phyloP scores from a whole-genome alignment of 768 basidiomycete genomes.

The Hemileccinum rubropunctum region DNA sequence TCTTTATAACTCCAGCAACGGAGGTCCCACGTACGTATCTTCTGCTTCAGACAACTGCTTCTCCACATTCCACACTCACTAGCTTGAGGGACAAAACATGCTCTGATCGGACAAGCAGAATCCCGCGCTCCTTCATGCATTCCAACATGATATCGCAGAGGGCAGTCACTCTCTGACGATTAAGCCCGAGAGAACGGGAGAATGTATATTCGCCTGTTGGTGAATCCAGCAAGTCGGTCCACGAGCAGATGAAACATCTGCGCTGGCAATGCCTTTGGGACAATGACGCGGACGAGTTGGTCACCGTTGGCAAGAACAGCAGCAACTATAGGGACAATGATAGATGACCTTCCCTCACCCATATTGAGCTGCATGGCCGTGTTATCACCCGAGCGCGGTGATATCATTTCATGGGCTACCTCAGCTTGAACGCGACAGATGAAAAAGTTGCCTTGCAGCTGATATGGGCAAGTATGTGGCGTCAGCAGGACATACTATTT shows the following conservation, averaged over 20 bases:
- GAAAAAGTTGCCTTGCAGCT: slow-evolving; percentile 47
- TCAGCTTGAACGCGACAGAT: slow-evolving; percentile 41
- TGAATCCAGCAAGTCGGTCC: slow-evolving; percentile 40
- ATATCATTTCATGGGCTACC: slow-evolving; percentile 47
- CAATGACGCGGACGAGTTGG: slow-evolving; percentile 41
- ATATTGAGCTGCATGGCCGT: slow-evolving; percentile 45
- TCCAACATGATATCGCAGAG: slow-evolving; percentile 10
- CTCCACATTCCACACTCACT: slow-evolving; percentile 32
- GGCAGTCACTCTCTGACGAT: slow-evolving; percentile 17
- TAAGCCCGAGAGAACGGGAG: slow-evolving; percentile 33
- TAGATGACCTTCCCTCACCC: slow-evolving; percentile 25
- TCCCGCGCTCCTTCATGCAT: slow-evolving; percentile 38
- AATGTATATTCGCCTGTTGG: slow-evolving; percentile 48
- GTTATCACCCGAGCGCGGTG: slow-evolving; percentile 34
- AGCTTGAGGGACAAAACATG: slow-evolving; percentile 47
- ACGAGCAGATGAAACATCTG: slow-evolving; percentile 48
- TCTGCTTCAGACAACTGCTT: slow-evolving; percentile 9
- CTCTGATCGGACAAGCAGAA: too few relatives aligned
- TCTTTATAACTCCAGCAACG: slow-evolving; percentile 16
- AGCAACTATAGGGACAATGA: slow-evolving; percentile 45
- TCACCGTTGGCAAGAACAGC: slow-evolving; percentile 40
- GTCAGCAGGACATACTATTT: neutral
- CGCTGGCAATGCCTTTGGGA: slow-evolving; percentile 5
- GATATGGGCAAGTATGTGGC: neutral
- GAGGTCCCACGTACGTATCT: slow-evolving; percentile 9